These are phyloP conservation scores for Suillus variegatus DNA, from an alignment of 768 basidiomycete species.

Conservation along the genomic window DNA sequence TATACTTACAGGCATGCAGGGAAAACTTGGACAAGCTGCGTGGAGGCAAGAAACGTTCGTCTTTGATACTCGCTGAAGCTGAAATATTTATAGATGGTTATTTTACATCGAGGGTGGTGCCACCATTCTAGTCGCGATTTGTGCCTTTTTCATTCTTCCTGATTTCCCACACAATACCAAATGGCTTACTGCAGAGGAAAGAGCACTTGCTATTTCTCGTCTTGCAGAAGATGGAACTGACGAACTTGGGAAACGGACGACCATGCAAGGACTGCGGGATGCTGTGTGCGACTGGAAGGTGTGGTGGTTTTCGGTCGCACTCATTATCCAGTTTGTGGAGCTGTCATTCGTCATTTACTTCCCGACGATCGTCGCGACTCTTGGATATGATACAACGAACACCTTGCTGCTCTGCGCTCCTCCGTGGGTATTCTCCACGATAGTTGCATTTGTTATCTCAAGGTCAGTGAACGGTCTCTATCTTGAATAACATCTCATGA, in stretches of 20 bases:
- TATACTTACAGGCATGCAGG: conserved; percentile 43
- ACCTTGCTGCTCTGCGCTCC: conserved; percentile 44
- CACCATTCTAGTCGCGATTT: conserved; percentile 35
- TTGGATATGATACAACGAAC: conserved; percentile 37
- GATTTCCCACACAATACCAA: conserved; percentile 37
- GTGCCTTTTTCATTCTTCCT: conserved; percentile 37
- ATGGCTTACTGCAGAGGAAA: conserved; percentile 32
- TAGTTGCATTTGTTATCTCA: conserved; percentile 29
- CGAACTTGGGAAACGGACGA: conserved; percentile 20
- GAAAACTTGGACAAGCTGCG: conserved; percentile 37
- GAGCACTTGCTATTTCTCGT: conserved; percentile 30
- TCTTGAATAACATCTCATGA: conserved; percentile 2
- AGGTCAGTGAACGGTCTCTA: conserved; percentile 3
- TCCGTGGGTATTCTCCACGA: conserved; percentile 36
- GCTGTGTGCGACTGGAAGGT: conserved; percentile 44
- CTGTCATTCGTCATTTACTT: conserved; percentile 26
- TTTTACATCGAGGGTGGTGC: conserved; percentile 33
- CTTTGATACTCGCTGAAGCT: background rate
- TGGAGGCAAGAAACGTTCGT: conserved; percentile 36
- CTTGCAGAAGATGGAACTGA: conserved; percentile 29
- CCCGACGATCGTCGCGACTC: conserved; percentile 32
- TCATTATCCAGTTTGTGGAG: conserved; percentile 15
- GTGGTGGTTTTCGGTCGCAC: conserved; percentile 35
- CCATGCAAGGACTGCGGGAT: conserved; percentile 34
- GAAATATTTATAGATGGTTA: conserved; percentile 14